These are phyloP conservation scores for Macrophomina pseudophaseolina DNA, from an alignment of 2,329 filamentous ascomycete species.

Conservation along the genomic window DNA sequence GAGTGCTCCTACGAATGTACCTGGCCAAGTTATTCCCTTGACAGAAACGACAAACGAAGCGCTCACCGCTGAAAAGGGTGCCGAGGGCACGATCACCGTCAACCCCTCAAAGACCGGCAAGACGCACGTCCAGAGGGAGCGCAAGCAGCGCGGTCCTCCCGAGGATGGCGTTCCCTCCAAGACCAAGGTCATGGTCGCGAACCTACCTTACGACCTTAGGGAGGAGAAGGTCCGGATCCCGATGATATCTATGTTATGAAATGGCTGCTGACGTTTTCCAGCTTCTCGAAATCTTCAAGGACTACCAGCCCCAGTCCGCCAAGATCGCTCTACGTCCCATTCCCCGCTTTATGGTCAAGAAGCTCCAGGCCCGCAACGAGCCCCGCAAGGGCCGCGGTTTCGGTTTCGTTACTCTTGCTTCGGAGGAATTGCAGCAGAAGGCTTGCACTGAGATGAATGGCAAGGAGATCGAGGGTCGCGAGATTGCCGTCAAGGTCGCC, in stretches of 20 bases:
- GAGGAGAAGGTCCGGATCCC: conserved; percentile 81
- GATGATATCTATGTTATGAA: background rate
- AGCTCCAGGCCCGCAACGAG: conserved; percentile 97
- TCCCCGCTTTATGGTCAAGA: conserved; percentile 99
- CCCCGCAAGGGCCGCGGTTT: conserved; percentile 99
- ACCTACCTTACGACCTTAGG: conserved; percentile 96
- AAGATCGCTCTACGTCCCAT: conserved; percentile 99
- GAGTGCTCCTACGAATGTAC: conserved; percentile 55
- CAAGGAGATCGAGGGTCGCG: conserved; percentile 97
- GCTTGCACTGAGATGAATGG: conserved; percentile 98
- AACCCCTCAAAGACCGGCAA: conserved; percentile 49
- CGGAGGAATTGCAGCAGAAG: conserved; percentile 96
- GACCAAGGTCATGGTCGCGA: conserved; percentile 99
- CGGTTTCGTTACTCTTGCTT: conserved; percentile 94
- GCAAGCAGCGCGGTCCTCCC: conserved; percentile 89
- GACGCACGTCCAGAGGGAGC: conserved; percentile 59
- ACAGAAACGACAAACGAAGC: conserved; percentile 59
- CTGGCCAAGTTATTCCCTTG: conserved; percentile 56
- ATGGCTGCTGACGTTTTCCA: conserved; percentile 48
- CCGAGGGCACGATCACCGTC: conserved; percentile 49
- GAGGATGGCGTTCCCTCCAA: conserved; percentile 98
- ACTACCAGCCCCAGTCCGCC: conserved; percentile 89
- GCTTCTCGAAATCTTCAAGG: conserved; percentile 97
- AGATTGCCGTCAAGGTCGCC: conserved; percentile 99
- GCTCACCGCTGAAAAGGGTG: conserved; percentile 60